Evolutionary conservation across 1,284 basidiomycete species (phyloP).

Genomic region (Irpex sp.): DNA sequence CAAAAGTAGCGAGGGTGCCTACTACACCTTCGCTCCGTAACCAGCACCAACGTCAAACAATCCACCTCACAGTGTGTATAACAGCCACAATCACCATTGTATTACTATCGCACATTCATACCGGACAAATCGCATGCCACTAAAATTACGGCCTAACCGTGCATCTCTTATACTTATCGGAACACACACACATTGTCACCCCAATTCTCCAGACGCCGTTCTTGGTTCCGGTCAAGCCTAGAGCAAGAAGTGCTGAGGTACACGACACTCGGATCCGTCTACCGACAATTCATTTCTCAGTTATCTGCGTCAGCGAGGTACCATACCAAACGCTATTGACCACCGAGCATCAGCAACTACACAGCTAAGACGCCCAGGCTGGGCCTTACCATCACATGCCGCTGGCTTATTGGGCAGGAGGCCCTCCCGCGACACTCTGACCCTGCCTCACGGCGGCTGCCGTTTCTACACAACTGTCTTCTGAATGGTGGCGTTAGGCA

Average conservation of each 20-base stretch:
- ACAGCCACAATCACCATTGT: neutral
- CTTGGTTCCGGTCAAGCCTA: neutral
- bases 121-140: neutral
- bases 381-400: constrained; percentile 1
- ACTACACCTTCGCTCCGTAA: neutral
- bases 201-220: neutral
- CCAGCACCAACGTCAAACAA: neutral
- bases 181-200: neutral
- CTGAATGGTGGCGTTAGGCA: constrained; percentile 1
- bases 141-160: neutral
- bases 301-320: neutral
- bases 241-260: neutral
- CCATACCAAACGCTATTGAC: neutral
- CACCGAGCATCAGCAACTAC: neutral
- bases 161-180: neutral
- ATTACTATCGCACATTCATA: neutral
- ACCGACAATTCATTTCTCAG: neutral
- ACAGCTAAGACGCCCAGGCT: neutral
- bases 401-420: neutral
- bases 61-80: neutral
- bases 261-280: neutral
- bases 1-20: neutral
- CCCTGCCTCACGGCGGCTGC: neutral
- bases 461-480: neutral
- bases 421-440: neutral